phyloP scores from a whole-genome alignment of 83 land plant species.

The Picea engelmannii region DNA sequence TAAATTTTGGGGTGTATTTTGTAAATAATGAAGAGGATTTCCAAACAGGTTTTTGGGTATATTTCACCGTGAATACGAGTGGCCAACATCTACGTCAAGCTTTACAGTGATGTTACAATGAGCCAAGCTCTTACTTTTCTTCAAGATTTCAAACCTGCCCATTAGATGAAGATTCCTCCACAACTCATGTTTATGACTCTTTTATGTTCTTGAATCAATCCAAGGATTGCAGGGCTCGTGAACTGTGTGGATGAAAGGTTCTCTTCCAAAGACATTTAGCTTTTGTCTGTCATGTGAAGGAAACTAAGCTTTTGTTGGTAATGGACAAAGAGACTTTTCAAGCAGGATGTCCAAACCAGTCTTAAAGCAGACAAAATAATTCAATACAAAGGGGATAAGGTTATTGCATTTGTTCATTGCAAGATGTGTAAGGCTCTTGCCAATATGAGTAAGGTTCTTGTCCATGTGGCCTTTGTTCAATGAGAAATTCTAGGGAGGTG shows the following conservation, averaged over 20 bases:
- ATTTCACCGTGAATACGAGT: slow-evolving; percentile 79
- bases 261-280: background rate
- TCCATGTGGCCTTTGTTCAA: background rate
- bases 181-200: slow-evolving; percentile 87
- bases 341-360: too few relatives aligned
- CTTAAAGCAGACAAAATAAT: too few relatives aligned
- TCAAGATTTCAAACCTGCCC: slow-evolving; percentile 93
- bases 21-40: slow-evolving; percentile 63
- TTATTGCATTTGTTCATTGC: too few relatives aligned
- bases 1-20: too few relatives aligned
- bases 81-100: slow-evolving; percentile 86
- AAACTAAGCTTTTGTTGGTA: too few relatives aligned
- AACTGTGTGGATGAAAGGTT: background rate
- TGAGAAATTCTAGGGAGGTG: too few relatives aligned
- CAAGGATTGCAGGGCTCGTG: background rate
- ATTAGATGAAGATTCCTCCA: slow-evolving; percentile 97
- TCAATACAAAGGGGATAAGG: too few relatives aligned
- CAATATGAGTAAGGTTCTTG: background rate
- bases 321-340: too few relatives aligned
- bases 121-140: slow-evolving; percentile 78
- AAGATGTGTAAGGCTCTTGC: background rate
- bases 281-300: too few relatives aligned
- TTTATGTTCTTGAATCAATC: too few relatives aligned
- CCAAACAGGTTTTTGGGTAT: slow-evolving; percentile 83
- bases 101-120: slow-evolving; percentile 53